Conservation (phyloP, 192 early-diverging fungal species). For the Umbelopsis isabellina region DNA sequence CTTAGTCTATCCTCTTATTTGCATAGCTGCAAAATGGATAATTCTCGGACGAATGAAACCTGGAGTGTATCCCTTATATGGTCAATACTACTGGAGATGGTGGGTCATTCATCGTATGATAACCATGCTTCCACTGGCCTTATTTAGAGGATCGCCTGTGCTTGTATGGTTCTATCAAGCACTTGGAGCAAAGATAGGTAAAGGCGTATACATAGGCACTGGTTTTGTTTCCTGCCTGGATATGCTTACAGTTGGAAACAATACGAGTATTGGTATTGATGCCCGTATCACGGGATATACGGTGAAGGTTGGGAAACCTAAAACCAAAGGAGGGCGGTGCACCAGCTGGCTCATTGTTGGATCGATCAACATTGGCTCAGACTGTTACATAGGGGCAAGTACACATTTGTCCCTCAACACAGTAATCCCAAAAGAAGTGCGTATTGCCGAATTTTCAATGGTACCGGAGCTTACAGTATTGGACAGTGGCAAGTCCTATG, state of each 20-base stretch:
- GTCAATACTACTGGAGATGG: slow-evolving; percentile 14
- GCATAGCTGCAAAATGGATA: not conserved
- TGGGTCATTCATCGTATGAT: slow-evolving; percentile 4
- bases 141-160: not conserved
- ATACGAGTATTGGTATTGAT: slow-evolving; percentile 5
- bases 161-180: not conserved
- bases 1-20: not conserved
- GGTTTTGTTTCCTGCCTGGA: not conserved
- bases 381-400: not conserved
- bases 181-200: not conserved
- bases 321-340: not conserved
- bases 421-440: not conserved
- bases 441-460: not conserved
- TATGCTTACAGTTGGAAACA: not conserved
- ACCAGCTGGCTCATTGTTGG: too few species aligned
- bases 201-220: not conserved
- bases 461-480: not conserved
- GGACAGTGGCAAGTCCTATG: not conserved
- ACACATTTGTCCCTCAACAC: not conserved
- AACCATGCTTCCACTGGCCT: not conserved
- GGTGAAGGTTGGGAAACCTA: not conserved
- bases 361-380: not conserved
- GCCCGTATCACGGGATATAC: not conserved
- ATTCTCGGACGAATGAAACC: slow-evolving; percentile 2
- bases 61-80: not conserved